Base-by-base conservation (phyloP, 345 rosid species). In the Heritiera fomes region DNA sequence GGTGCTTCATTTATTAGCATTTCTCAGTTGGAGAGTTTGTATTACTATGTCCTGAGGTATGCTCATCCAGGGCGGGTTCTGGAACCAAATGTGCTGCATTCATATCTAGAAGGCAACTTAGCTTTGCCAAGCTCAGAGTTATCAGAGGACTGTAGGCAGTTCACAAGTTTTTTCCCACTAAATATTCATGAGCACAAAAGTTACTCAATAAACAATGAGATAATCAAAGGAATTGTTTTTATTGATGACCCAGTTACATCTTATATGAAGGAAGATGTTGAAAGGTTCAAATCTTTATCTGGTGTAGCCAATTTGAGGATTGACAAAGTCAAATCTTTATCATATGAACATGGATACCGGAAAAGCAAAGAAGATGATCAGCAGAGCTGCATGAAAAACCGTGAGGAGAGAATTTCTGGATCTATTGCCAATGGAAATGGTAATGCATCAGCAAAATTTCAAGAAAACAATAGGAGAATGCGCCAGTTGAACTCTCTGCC, bases 21-120 rank as follows among this genome's bases (percentile, higher is more conserved):
- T 79, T 76, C 83, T 67, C 87, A 89, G 80, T 66, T 89, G 74
- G 84, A 85, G 79, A 88, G 80, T 82, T 64, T 89, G 80, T 91
- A 89, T 80, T 85, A 82, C 81, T 79, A 86, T 41, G 83, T 88
- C 17, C 77, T 89, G 17, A 87, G 87, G 83, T 68, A 87, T 73
- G 90, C 95, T 46, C 32, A 80, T 38, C 79, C 87, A 15, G 55
- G 49, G 77, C 76, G 89, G 52, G 18, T 87, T 69, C 68, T 89
- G 64, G 71, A 84, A 56, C 88, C 91, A 4, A 56, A 81, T 38
- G n/a, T 80, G 69, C n/a, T 87, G 61, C 75, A 71, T 65, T 79
- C 75, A 85, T 87, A 91, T 84, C 77, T 91, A 38, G 82, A 84
- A 69, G 90, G 91, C 13, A 82, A 53, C 73, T 71, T 88, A 40